phyloP scores from a whole-genome alignment of 2,329 filamentous ascomycete species.

The Rugonectria rugulosa region DNA sequence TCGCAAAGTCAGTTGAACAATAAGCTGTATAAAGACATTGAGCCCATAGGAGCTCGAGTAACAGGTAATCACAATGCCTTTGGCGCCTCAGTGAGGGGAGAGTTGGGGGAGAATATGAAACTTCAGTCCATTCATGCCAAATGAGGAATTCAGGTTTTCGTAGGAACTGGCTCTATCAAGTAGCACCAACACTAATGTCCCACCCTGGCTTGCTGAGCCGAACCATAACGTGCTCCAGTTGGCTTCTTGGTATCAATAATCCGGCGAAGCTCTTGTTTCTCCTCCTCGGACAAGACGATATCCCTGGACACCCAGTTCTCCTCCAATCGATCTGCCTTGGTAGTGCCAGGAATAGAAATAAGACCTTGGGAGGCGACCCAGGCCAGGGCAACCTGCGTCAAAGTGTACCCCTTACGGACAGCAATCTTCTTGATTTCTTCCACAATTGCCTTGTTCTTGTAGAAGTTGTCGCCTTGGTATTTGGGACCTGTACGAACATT shows the following conservation, averaged over 20 bases:
- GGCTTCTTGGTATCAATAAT: slow-evolving; percentile 41
- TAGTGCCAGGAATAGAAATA: slow-evolving; percentile 56
- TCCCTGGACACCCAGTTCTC: slow-evolving; percentile 50
- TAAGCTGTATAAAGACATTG: too few species aligned
- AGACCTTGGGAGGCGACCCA: slow-evolving; percentile 51
- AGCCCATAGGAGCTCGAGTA: too few species aligned
- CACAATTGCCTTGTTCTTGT: slow-evolving; percentile 51
- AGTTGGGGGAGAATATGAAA: too few species aligned
- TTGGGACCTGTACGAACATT: slow-evolving; percentile 35
- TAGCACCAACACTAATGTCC: too few species aligned
- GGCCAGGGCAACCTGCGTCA: slow-evolving; percentile 48
- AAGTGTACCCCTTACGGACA: slow-evolving; percentile 36
- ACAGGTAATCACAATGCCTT: too few species aligned
- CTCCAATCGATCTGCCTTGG: slow-evolving; percentile 47
- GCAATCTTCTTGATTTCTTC: slow-evolving; percentile 51
- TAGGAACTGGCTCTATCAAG: too few species aligned
- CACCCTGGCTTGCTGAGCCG: too few species aligned
- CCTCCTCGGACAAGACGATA: slow-evolving; percentile 47
- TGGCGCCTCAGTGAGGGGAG: too few species aligned
- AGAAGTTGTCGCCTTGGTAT: slow-evolving; percentile 54
- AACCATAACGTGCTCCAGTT: too few species aligned
- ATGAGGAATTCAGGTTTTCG: too few species aligned
- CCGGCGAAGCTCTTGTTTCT: slow-evolving; percentile 47
- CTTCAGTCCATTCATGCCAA: too few species aligned
- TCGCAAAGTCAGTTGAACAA: too few species aligned